These are phyloP conservation scores for Zygosaccharomyces pseudobailii DNA, from an alignment of 1,139 yeast genomes.

Conservation along the genomic window DNA sequence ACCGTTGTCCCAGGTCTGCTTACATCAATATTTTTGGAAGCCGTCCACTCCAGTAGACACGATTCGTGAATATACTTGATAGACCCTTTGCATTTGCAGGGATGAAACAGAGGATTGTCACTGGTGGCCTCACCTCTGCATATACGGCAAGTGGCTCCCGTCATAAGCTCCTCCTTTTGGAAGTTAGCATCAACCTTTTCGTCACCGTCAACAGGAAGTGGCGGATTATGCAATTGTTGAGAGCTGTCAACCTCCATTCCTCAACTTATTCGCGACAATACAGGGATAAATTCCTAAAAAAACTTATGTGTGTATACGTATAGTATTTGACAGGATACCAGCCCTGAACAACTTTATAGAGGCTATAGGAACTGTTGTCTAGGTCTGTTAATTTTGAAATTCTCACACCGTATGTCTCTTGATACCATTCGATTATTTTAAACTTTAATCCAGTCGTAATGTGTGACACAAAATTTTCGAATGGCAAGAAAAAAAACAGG, in stretches of 20 bases:
- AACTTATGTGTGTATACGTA: not conserved
- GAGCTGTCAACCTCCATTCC: conserved; percentile 1
- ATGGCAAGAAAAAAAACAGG: not conserved
- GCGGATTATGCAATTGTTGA: not conserved
- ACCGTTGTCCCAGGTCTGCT: conserved; percentile 39
- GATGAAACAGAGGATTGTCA: conserved; percentile 79
- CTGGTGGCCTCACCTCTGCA: conserved; percentile 88
- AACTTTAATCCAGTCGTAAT: not conserved
- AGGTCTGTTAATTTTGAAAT: not conserved
- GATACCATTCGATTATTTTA: conserved; percentile 1
- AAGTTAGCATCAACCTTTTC: not conserved
- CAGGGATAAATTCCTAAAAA: not conserved
- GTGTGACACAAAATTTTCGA: conserved; percentile 4
- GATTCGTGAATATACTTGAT: conserved; percentile 91
- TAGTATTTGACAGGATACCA: not conserved
- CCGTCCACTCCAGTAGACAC: conserved; percentile 85
- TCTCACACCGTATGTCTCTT: not conserved
- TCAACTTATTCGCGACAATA: not conserved
- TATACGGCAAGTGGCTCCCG: conserved; percentile 71
- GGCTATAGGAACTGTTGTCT: not conserved
- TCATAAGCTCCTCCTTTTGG: conserved; percentile 10
- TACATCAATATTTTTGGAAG: conserved; percentile 30
- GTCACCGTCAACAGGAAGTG: not conserved
- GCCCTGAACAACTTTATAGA: not conserved
- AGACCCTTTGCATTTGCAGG: conserved; percentile 92